A percentile compares a stretch with the other conserved stretches of the same genome.
Evolutionary conservation across 2,329 filamentous ascomycete genomes (phyloP).

Genomic region (Pseudogymnoascus sp.): DNA sequence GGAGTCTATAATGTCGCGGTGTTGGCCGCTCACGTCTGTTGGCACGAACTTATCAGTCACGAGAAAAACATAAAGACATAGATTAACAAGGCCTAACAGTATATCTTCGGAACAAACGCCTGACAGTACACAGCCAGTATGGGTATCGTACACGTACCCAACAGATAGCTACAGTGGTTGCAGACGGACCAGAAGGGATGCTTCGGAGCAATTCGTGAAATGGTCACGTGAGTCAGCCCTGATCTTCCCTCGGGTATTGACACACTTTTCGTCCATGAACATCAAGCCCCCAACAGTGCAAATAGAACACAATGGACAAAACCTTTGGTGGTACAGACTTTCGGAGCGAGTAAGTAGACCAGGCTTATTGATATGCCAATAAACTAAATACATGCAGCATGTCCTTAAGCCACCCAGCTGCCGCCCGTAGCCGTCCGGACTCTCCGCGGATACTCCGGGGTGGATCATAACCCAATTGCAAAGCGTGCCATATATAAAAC

Average conservation of each 20-base stretch:
- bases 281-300: background rate
- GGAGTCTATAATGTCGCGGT: background rate
- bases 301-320: background rate
- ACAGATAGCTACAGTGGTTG: background rate
- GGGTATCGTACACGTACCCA: background rate
- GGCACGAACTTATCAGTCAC: background rate
- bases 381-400: background rate
- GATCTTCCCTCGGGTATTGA: background rate
- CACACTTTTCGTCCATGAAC: background rate
- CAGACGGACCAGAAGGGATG: background rate
- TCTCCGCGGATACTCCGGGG: background rate
- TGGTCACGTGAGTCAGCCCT: background rate
- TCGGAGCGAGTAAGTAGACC: background rate
- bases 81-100: background rate
- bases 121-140: background rate
- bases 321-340: background rate
- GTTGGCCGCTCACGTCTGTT: background rate
- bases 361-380: background rate
- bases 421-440: slow-evolving; percentile 1
- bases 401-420: background rate
- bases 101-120: background rate
- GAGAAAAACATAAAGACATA: background rate
- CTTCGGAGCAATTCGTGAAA: background rate
- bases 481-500: background rate
- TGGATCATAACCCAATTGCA: background rate